phyloP scores from a whole-genome alignment of 1,284 basidiomycete species.

The Retiboletus flavoniger region DNA sequence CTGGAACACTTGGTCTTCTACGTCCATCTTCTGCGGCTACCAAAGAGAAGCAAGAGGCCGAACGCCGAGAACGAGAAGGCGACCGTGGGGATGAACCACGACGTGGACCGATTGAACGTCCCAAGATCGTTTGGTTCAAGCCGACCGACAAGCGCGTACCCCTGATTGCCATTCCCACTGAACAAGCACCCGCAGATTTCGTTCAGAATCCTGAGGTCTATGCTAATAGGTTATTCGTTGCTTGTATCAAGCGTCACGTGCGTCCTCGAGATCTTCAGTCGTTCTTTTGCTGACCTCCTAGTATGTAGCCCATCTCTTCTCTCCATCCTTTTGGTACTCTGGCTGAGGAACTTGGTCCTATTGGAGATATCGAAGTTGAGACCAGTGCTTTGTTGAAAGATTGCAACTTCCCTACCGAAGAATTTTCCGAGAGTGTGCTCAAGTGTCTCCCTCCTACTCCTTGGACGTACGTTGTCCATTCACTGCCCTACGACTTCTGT shows the following conservation, averaged over 20 bases:
- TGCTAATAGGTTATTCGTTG: constrained; percentile 90
- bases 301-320: constrained; percentile 79
- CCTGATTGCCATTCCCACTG: constrained; percentile 98
- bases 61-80: constrained; percentile 93
- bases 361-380: constrained; percentile 96
- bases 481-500: background rate
- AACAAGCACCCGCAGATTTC: constrained; percentile 96
- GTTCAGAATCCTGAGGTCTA: constrained; percentile 93
- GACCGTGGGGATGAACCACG: constrained; percentile 82
- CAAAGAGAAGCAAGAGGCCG: constrained; percentile 99
- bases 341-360: constrained; percentile 97
- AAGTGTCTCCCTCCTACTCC: constrained; percentile 95
- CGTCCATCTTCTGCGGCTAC: constrained; percentile 97
- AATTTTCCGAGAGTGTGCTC: constrained; percentile 89
- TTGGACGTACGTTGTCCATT: constrained; percentile 69
- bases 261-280: constrained; percentile 30
- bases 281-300: constrained; percentile 16
- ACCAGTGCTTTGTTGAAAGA: constrained; percentile 97
- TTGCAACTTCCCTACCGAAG: constrained; percentile 96
- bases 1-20: constrained; percentile 92
- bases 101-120: constrained; percentile 77
- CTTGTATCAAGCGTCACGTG: constrained; percentile 96
- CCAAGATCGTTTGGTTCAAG: constrained; percentile 99
- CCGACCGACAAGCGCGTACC: constrained; percentile 99
- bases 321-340: constrained; percentile 98